phyloP scores from a whole-genome alignment of 352 stramenopile genomes.

The Pythium rishiriense region DNA sequence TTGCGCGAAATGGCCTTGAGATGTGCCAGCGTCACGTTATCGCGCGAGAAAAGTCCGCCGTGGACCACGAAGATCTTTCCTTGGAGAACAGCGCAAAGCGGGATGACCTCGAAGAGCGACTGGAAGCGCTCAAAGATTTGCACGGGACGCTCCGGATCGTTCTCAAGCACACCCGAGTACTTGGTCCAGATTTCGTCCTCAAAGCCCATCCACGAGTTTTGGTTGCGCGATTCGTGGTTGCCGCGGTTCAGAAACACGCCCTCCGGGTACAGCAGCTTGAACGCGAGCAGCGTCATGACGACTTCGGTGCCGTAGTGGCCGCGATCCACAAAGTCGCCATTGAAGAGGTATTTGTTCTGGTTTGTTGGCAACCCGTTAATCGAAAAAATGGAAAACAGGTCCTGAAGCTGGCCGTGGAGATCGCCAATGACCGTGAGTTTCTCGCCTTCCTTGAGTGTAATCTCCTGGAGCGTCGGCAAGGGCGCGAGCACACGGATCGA shows the following conservation, averaged over 20 bases:
- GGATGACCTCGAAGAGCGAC: conserved; percentile 85
- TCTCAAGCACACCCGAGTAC: conserved; percentile 65
- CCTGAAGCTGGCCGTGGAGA: conserved; percentile 93
- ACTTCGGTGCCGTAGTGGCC: conserved; percentile 89
- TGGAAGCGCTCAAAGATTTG: conserved; percentile 73
- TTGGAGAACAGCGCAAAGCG: conserved; percentile 90
- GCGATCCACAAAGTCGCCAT: conserved; percentile 96
- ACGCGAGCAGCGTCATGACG: conserved; percentile 72
- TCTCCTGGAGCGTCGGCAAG: conserved; percentile 86
- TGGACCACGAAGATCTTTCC: conserved; percentile 94
- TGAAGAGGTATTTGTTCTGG: conserved; percentile 96
- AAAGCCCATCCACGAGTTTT: conserved; percentile 95
- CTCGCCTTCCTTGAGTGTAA: conserved; percentile 77
- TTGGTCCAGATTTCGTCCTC: conserved; percentile 88
- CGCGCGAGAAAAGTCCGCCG: conserved; percentile 90
- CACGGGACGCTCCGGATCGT: conserved; percentile 52
- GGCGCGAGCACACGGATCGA: conserved; percentile 57
- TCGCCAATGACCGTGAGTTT: conserved; percentile 93
- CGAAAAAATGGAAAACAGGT: conserved; percentile 95
- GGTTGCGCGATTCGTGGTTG: conserved; percentile 95
- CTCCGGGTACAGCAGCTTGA: conserved; percentile 82
- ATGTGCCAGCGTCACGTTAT: conserved; percentile 91
- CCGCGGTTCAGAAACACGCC: conserved; percentile 92
- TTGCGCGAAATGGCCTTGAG: conserved; percentile 90
- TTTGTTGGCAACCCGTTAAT: conserved; percentile 88